phyloP scores from a whole-genome alignment of 2,329 filamentous ascomycete species.

The Epichloe gansuensis region DNA sequence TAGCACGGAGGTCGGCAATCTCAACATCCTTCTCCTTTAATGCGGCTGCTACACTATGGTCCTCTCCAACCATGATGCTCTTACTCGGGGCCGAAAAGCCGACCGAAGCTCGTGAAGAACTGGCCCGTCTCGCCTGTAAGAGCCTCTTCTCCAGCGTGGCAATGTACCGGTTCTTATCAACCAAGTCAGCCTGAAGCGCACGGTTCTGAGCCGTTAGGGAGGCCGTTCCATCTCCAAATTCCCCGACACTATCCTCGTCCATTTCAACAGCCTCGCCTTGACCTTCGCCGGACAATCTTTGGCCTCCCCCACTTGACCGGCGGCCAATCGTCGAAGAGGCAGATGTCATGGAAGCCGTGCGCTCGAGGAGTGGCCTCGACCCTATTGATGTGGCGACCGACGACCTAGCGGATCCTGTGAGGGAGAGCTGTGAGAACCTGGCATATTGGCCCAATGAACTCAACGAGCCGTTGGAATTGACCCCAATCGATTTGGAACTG shows the following conservation, averaged over 20 bases:
- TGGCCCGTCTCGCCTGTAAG: slow-evolving; percentile 78
- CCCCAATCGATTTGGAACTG: slow-evolving; percentile 88
- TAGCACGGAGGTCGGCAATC: slow-evolving; percentile 78
- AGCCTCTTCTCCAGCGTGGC: slow-evolving; percentile 84
- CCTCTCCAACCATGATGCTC: slow-evolving; percentile 60
- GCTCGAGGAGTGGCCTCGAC: slow-evolving; percentile 40
- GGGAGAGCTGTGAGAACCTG: slow-evolving; percentile 46
- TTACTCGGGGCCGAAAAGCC: slow-evolving; percentile 50
- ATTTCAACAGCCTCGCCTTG: slow-evolving; percentile 36
- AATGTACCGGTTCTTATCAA: slow-evolving; percentile 96
- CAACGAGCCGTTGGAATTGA: slow-evolving; percentile 65
- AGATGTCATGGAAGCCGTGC: slow-evolving; percentile 56
- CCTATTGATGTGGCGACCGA: slow-evolving; percentile 53
- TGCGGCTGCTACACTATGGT: slow-evolving; percentile 57
- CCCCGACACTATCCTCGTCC: slow-evolving; percentile 57
- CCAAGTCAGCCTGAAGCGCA: slow-evolving; percentile 85
- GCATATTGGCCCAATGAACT: slow-evolving; percentile 52
- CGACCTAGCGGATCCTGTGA: slow-evolving; percentile 48
- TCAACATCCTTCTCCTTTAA: slow-evolving; percentile 85
- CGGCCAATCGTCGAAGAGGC: slow-evolving; percentile 45
- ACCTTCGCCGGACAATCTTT: slow-evolving; percentile 30
- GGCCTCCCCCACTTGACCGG: slow-evolving; percentile 29
- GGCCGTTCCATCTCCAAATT: slow-evolving; percentile 77
- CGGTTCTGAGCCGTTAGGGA: slow-evolving; percentile 74
- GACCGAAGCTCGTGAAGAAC: slow-evolving; percentile 74